Evolutionary conservation across 2,329 filamentous ascomycete species (phyloP), one percentile per base, ranked within the genome.

Genomic region (Scopulariopsis brevicaulis): DNA sequence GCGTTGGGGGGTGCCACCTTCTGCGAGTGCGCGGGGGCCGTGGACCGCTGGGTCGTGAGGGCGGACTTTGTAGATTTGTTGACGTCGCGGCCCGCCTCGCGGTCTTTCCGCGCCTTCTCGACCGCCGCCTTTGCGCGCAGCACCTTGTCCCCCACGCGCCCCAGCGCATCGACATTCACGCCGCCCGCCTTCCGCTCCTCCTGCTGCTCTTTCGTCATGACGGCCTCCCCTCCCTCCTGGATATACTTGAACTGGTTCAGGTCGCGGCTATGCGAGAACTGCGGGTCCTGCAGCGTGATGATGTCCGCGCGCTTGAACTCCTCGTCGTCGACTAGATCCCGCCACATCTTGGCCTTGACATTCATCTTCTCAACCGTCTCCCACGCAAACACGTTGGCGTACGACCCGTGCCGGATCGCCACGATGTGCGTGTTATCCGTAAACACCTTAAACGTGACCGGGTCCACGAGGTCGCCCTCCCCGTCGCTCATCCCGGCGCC

Each of bases 341-440:
- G 82, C 94, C 94, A 99, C 75, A 95, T 87, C 80, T 96, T 97
- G 55, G 90, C 81, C 76, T 97, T 97, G 72, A 99, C 87, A 70
- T 99, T 99, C 75, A 99, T 83, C 65, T 89, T 82, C 72, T 97
- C 90, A 43, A 99, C 84, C 1, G 95, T 99, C 67, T 99, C 95
- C 83, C 87, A 96, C 1, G 92, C 86, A 69, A 97, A 99, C 4
- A 96, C 94, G 72, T 99, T 99, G 55, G 93, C 93, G 59, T 92
- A 93, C 58, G 79, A 87, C 58, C 83, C 84, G 71, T 88, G 84
- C 59, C 84, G 81, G 62, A 99, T 79, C 18, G 92, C 93, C 53
- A 97, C 90, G 59, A 99, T 90, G 71, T 97, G 94, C 4, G 94
- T 97, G 71, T 97, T 97, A 70, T 99, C 91, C 53, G 94, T 99